Evolutionary conservation across 768 basidiomycete genomes (phyloP).

Genomic region (Rhizopogon roseolus): DNA sequence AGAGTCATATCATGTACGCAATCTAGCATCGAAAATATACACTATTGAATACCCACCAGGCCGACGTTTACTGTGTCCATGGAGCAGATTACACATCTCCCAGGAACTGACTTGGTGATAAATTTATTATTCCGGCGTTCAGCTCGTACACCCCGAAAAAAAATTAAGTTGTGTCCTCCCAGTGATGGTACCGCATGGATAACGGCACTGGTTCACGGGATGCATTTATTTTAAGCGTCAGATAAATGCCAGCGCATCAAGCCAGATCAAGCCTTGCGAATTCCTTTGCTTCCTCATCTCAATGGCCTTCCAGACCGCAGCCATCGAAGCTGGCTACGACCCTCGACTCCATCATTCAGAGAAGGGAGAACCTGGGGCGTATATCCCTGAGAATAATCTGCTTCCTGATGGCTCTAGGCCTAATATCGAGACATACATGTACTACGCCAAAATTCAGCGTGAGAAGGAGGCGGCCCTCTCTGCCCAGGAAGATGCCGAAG

Average conservation of each 20-base stretch:
- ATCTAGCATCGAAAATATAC: too few species aligned
- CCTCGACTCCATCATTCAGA: slow-evolving; percentile 11
- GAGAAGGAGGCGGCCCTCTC: slow-evolving; percentile 18
- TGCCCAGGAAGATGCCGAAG: not conserved
- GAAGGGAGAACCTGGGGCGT: not conserved
- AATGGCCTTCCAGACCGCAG: slow-evolving; percentile 19
- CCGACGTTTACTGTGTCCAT: too few species aligned
- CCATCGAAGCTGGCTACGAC: slow-evolving; percentile 10
- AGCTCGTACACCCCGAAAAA: too few species aligned
- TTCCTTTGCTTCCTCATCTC: slow-evolving; percentile 2
- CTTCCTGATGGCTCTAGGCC: slow-evolving; percentile 19
- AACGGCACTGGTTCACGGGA: too few species aligned
- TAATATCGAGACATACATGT: slow-evolving; percentile 27
- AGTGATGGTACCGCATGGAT: too few species aligned
- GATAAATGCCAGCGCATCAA: not conserved
- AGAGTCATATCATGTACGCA: too few species aligned
- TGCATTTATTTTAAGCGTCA: not conserved
- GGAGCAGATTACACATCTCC: too few species aligned
- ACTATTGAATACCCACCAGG: too few species aligned
- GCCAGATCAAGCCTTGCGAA: not conserved
- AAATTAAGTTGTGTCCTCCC: too few species aligned
- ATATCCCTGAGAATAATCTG: slow-evolving; percentile 11
- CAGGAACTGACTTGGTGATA: too few species aligned
- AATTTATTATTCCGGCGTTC: too few species aligned
- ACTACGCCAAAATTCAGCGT: slow-evolving; percentile 25